These are phyloP conservation scores for Stephania yunnanensis DNA, from an alignment of 164 flowering plant species.

Conservation along the genomic window DNA sequence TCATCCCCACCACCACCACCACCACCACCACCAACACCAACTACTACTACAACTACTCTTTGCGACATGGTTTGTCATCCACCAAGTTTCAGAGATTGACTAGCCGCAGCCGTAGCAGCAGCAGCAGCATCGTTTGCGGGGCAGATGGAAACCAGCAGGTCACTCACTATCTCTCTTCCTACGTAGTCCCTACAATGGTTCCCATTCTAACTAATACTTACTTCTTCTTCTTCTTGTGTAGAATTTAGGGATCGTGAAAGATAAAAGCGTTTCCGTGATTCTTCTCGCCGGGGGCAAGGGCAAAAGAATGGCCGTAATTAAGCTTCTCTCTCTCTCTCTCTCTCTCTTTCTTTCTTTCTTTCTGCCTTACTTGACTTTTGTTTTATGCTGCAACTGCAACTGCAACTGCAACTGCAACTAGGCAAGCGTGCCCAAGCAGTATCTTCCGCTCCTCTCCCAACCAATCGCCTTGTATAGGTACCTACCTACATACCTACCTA, in stretches of 20 bases:
- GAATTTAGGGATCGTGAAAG: conserved; percentile 34
- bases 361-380: conserved; percentile 7
- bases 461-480: conserved; percentile 96
- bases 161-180: no score
- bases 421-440: conserved; percentile 99
- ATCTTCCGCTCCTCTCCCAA: conserved; percentile 86
- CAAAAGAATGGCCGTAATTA: conserved; percentile 94
- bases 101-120: no score
- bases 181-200: no score
- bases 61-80: no score
- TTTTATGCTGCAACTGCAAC: conserved; percentile 22
- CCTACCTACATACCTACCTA: neutral
- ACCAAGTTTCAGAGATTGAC: no score
- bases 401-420: conserved; percentile 31
- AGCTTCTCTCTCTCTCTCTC: conserved; percentile 14
- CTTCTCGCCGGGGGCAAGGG: conserved; percentile 95
- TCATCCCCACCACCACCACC: no score
- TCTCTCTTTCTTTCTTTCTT: neutral
- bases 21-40: no score
- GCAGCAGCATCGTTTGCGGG: no score
- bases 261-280: conserved; percentile 78
- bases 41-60: no score
- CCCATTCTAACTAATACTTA: no score
- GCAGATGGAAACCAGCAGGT: no score
- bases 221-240: neutral